Percentiles rank a stretch among this genome's conserved stretches.
Evolutionary conservation across 176 grass and related monocot species (phyloP).

Genomic region (Oryza rufipogon): DNA sequence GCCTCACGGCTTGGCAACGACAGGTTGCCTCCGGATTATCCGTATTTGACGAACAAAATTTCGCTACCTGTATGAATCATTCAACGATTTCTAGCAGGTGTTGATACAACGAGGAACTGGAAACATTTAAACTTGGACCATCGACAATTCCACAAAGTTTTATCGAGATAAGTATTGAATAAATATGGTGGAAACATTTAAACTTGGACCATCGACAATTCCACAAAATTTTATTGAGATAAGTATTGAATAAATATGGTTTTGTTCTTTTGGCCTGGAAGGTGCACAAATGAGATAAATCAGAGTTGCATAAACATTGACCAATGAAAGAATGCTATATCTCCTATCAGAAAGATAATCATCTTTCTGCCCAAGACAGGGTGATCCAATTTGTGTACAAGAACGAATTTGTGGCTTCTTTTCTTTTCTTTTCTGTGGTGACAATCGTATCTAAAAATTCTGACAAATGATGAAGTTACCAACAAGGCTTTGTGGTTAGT

Average conservation of each 20-base stretch:
- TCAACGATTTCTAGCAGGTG: not conserved
- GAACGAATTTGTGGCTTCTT: slow-evolving; percentile 21
- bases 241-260: not conserved
- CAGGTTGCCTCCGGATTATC: not conserved
- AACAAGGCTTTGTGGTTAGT: slow-evolving; percentile 44
- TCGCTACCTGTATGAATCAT: not conserved
- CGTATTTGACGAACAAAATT: not conserved
- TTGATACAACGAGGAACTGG: not conserved
- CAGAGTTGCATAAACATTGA: not conserved
- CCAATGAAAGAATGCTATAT: not conserved
- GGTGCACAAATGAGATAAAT: not conserved
- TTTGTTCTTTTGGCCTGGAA: not conserved
- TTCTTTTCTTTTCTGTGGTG: slow-evolving; percentile 5
- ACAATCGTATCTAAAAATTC: not conserved
- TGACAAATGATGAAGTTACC: not conserved
- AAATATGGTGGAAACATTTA: not conserved
- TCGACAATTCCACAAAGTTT: not conserved
- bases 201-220: not conserved
- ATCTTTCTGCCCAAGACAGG: slow-evolving; percentile 7
- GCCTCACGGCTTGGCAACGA: not conserved
- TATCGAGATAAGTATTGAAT: not conserved
- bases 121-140: not conserved
- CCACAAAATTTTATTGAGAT: not conserved
- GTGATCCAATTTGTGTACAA: slow-evolving; percentile 10
- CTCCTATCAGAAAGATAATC: not conserved